Evolutionary conservation across 768 basidiomycete genomes (phyloP), one percentile per base, ranked within the genome.

Genomic region (Baorangia bicolor): DNA sequence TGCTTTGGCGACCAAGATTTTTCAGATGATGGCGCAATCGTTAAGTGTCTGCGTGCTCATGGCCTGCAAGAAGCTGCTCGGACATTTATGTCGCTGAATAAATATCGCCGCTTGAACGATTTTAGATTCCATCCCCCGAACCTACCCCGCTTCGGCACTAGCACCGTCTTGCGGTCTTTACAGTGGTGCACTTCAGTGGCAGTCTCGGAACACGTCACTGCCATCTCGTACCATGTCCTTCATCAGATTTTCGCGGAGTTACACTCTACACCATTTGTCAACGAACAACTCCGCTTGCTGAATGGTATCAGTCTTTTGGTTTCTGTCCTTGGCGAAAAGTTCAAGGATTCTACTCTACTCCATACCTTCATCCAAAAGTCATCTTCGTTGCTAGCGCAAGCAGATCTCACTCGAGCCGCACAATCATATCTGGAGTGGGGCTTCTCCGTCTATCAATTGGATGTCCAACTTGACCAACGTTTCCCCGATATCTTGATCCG

Each of bases 401-500:
- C 73, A 12, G 91, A 94, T 64, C 75, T 96, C 18, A 80, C 80
- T 5, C 77, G 78, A 52, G 77, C 81, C 3, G 86, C 87, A 0
- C 88, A 92, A 60, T 91, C 88, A 3, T 80, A 94, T 38, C 74
- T 94, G 12, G 83, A 86, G 45, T 94, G 92, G 90, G 82, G 81
- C 4, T 84, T 94, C 59, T 71, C 72, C 14, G 64, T 75, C 35
- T 88, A 86, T 65, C 73, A 74, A 39, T 69, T 60, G 49, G 59
- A 65, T 8, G 71, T 67, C 9, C 64, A 74, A 45, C 74, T 72
- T 33, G 82, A 88, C 61, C 67, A 78, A 35, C 75, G 78, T 11
- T 75, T 94, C 46, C 77, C 88, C 14, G 82, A 88, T 57, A 73
- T 87, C 53, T 73, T 95, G 35, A 79, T 89, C 59, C 85, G 84